Evolutionary conservation across 306 rosid species (phyloP).

Genomic region (Casuarina cunninghamiana): DNA sequence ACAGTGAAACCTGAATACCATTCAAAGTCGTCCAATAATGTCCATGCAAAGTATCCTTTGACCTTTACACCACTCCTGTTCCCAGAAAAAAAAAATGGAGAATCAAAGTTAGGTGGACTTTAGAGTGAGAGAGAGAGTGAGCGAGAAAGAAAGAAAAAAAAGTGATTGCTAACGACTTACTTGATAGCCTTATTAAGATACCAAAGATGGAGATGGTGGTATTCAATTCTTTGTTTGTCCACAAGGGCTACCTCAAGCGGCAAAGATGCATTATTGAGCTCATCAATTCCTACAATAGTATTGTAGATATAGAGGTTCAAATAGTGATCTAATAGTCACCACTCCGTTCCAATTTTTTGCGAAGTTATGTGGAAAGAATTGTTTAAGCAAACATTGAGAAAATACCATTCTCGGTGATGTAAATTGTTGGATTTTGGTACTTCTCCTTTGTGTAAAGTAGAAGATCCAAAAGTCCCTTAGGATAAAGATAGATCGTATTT

Average conservation of each 20-base stretch:
- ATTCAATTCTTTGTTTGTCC: slow-evolving; percentile 43
- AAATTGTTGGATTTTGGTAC: no score
- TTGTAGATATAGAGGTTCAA: not conserved
- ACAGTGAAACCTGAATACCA: no score
- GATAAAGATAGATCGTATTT: slow-evolving; percentile 38
- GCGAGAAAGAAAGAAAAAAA: no score
- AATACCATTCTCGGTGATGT: slow-evolving; percentile 44
- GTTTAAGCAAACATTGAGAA: not conserved
- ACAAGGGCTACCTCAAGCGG: slow-evolving; percentile 34
- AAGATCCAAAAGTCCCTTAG: slow-evolving; percentile 35
- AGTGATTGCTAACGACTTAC: no score
- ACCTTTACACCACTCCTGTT: no score
- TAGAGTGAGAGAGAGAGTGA: no score
- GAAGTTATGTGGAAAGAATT: not conserved
- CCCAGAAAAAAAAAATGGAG: no score
- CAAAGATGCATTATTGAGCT: slow-evolving; percentile 37
- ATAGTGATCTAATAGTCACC: not conserved
- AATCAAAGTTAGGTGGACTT: no score
- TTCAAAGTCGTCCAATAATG: no score
- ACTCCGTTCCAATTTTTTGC: not conserved
- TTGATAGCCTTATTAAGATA: no score
- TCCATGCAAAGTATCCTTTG: no score
- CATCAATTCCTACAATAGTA: slow-evolving; percentile 30
- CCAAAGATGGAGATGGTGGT: slow-evolving; percentile 6
- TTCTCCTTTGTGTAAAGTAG: slow-evolving; percentile 18